Evolutionary conservation across 345 rosid genomes (phyloP).

Genomic region (Draba incana): DNA sequence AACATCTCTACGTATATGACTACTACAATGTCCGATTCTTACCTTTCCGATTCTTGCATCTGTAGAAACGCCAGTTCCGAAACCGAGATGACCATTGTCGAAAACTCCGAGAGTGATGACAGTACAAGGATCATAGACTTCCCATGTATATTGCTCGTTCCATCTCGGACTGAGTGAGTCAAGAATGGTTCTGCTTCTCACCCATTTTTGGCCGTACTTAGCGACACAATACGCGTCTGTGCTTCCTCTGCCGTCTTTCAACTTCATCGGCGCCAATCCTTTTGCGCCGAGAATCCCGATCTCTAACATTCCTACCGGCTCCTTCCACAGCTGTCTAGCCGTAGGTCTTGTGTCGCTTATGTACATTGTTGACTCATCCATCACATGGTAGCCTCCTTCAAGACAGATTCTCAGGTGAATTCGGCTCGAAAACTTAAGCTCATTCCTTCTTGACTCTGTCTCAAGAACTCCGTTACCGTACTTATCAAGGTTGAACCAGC

Average conservation of each 20-base stretch:
- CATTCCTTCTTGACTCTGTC: slow-evolving; percentile 71
- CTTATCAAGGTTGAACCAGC: slow-evolving; percentile 88
- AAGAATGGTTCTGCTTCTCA: slow-evolving; percentile 74
- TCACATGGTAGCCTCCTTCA: slow-evolving; percentile 94
- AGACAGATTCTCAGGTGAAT: slow-evolving; percentile 79
- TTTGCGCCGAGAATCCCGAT: slow-evolving; percentile 74
- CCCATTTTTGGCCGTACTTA: slow-evolving; percentile 87
- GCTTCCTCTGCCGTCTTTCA: slow-evolving; percentile 68
- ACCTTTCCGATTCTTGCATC: slow-evolving; percentile 84
- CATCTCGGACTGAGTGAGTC: slow-evolving; percentile 62
- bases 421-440: slow-evolving; percentile 77
- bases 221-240: slow-evolving; percentile 82
- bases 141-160: slow-evolving; percentile 94
- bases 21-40: background rate
- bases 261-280: slow-evolving; percentile 79
- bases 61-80: slow-evolving; percentile 39
- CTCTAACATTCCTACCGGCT: slow-evolving; percentile 73
- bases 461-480: slow-evolving; percentile 60
- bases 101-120: slow-evolving; percentile 80
- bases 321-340: slow-evolving; percentile 85
- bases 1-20: background rate
- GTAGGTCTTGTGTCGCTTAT: slow-evolving; percentile 88
- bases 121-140: slow-evolving; percentile 89
- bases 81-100: slow-evolving; percentile 68
- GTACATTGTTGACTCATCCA: slow-evolving; percentile 89